Conservation (phyloP, 306 rosid species). For the Casuarina cunninghamiana region DNA sequence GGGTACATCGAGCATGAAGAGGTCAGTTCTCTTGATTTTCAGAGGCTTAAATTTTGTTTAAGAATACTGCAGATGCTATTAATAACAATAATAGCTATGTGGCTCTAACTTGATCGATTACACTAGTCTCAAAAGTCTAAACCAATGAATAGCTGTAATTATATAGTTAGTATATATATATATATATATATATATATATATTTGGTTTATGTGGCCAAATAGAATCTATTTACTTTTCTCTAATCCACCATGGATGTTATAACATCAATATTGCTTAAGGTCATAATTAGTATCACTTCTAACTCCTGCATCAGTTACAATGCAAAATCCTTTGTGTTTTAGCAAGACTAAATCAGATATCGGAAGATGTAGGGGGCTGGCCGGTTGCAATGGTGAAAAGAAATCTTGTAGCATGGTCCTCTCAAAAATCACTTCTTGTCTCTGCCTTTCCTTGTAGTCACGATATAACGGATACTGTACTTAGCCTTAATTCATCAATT, state of each 20-base stretch:
- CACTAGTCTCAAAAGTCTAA: no score
- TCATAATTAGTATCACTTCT: no score
- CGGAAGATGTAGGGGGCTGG: not conserved
- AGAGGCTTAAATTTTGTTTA: not conserved
- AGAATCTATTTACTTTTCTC: no score
- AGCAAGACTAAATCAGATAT: not conserved
- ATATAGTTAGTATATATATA: no score
- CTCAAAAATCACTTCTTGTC: not conserved
- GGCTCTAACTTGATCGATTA: not conserved
- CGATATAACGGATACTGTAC: not conserved
- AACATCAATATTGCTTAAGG: no score
- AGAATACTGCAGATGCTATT: not conserved
- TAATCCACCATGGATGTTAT: not conserved
- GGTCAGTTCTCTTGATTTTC: constrained; percentile 32
- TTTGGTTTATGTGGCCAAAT: not conserved
- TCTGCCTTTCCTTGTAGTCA: not conserved
- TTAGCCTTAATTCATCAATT: not conserved
- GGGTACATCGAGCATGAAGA: constrained; percentile 60
- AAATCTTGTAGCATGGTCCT: not conserved
- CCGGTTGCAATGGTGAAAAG: not conserved
- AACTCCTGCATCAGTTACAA: no score
- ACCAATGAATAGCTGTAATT: no score
- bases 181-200: no score
- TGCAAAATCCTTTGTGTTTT: no score
- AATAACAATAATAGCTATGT: no score